Evolutionary conservation across 257 asterid genomes (phyloP).

Genomic region (Striga asiatica): DNA sequence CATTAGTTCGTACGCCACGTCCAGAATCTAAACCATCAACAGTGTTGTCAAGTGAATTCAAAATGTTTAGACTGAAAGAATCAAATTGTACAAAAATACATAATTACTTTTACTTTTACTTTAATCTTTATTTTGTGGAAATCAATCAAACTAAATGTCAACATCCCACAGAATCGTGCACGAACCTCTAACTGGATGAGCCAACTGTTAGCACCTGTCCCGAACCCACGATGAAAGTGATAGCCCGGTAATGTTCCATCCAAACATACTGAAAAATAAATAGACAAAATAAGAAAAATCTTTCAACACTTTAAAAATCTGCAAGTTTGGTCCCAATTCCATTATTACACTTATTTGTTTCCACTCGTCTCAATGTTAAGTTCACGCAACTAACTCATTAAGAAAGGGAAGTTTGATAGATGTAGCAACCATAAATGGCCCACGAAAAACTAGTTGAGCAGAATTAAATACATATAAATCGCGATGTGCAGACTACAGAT

Average conservation of each 20-base stretch:
- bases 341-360: not conserved
- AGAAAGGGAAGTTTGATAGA: not conserved
- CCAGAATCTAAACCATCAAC: too few species aligned
- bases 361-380: not conserved
- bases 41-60: too few species aligned
- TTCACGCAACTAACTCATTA: not conserved
- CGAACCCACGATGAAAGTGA: conserved; percentile 81
- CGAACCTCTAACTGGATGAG: conserved; percentile 89
- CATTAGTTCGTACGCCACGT: too few species aligned
- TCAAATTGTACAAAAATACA: too few species aligned
- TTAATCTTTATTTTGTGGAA: too few species aligned
- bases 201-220: conserved; percentile 89
- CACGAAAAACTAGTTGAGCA: conserved; percentile 7
- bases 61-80: too few species aligned
- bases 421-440: conserved; percentile 7
- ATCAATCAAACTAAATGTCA: not conserved
- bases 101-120: too few species aligned
- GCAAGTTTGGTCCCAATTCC: too few species aligned
- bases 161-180: not conserved
- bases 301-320: too few species aligned
- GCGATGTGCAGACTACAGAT: conserved; percentile 9
- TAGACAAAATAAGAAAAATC: not conserved
- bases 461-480: conserved; percentile 5
- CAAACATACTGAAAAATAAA: conserved; percentile 59
- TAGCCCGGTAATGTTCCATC: conserved; percentile 94